Conservation (phyloP, 441 rosid genomes). For the Geranium incanum region DNA sequence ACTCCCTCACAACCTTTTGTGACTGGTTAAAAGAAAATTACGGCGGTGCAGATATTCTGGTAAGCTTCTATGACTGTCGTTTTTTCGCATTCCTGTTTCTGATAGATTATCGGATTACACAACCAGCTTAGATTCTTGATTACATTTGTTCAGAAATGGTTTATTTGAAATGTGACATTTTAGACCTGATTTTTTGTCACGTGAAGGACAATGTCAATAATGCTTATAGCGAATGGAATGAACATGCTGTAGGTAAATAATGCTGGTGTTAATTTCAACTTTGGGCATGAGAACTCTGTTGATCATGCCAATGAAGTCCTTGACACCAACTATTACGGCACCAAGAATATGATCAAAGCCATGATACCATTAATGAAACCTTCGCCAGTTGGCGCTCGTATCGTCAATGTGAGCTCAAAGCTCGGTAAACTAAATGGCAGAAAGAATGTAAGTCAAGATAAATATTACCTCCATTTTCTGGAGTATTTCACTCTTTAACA, state of each 20-base stretch:
- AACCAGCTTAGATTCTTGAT: too few species aligned
- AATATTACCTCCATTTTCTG: background rate
- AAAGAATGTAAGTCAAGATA: conserved; percentile 57
- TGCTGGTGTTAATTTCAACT: conserved; percentile 83
- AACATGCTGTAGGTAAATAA: conserved; percentile 64
- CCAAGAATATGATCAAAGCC: conserved; percentile 60
- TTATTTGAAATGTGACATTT: too few species aligned
- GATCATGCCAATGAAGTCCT: conserved; percentile 52
- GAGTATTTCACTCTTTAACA: background rate
- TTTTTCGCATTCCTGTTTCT: too few species aligned
- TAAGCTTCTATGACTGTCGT: conserved; percentile 21
- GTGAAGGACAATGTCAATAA: too few species aligned
- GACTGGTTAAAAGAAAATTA: conserved; percentile 55
- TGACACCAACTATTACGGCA: conserved; percentile 68
- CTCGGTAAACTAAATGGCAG: conserved; percentile 71
- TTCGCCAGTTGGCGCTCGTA: conserved; percentile 67
- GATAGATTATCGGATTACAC: too few species aligned
- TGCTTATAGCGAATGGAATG: background rate
- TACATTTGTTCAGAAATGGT: too few species aligned
- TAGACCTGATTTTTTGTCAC: too few species aligned
- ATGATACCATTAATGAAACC: conserved; percentile 80
- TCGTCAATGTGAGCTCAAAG: conserved; percentile 74
- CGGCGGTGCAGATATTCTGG: conserved; percentile 70
- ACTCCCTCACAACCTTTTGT: conserved; percentile 43
- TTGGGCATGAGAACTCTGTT: conserved; percentile 67